These are phyloP conservation scores for Papiliotrema laurentii DNA, from an alignment of 1,284 basidiomycete genomes.

Conservation along the genomic window DNA sequence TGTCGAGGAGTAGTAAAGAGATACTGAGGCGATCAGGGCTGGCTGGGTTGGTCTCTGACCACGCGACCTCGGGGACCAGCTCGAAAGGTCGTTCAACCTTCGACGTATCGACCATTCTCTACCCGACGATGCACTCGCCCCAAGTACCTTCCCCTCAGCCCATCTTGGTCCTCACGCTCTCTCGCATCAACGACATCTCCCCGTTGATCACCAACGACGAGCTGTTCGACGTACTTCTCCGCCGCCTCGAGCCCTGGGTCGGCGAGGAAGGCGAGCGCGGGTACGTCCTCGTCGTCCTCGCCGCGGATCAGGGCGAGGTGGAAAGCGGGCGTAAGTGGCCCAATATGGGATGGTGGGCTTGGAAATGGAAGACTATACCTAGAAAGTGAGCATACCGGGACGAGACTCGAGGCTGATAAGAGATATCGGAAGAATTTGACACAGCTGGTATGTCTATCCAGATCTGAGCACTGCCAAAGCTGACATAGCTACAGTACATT, in stretches of 20 bases:
- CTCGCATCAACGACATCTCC: constrained; percentile 17
- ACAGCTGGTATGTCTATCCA: constrained; percentile 22
- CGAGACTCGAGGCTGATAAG: background rate
- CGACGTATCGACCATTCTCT: constrained; percentile 18
- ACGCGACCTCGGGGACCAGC: background rate
- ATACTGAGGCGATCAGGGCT: constrained; percentile 7
- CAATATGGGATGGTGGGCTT: constrained; percentile 35
- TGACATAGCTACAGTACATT: constrained; percentile 34
- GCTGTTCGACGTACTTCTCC: constrained; percentile 21
- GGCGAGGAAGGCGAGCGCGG: constrained; percentile 33
- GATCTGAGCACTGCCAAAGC: background rate
- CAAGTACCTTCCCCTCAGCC: constrained; percentile 14
- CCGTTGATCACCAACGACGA: constrained; percentile 22
- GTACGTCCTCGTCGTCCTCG: constrained; percentile 36
- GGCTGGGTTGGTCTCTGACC: background rate
- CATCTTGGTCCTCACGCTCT: constrained; percentile 27
- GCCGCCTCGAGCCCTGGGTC: constrained; percentile 34
- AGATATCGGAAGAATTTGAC: constrained; percentile 43
- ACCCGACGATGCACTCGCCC: constrained; percentile 17
- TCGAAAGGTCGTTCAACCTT: constrained; percentile 3
- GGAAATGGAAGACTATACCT: constrained; percentile 31
- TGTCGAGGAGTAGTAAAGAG: constrained; percentile 11
- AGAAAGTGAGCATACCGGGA: constrained; percentile 23
- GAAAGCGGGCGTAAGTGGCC: constrained; percentile 24
- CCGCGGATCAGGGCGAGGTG: constrained; percentile 23